phyloP scores from a whole-genome alignment of 192 early-diverging fungal genomes.

The Dissophora globulifera region DNA sequence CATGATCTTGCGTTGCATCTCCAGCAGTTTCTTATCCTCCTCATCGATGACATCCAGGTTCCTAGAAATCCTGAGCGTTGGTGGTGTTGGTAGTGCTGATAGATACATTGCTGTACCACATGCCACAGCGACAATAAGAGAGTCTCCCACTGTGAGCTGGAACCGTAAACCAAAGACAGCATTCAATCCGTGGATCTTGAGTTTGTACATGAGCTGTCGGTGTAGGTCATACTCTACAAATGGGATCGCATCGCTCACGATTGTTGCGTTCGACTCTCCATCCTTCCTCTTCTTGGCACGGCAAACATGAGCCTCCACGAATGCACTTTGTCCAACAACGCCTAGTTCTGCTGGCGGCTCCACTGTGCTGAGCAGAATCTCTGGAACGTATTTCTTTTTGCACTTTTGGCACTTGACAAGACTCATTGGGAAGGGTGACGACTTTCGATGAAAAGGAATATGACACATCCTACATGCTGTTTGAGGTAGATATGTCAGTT shows the following conservation, averaged over 20 bases:
- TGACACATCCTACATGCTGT: slow-evolving; percentile 68
- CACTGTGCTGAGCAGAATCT: slow-evolving; percentile 76
- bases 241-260: slow-evolving; percentile 81
- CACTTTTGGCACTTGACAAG: slow-evolving; percentile 74
- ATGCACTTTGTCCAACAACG: slow-evolving; percentile 68
- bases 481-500: no score
- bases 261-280: slow-evolving; percentile 73
- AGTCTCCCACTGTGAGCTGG: slow-evolving; percentile 64
- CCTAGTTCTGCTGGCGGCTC: slow-evolving; percentile 79
- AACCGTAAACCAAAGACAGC: slow-evolving; percentile 76
- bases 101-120: slow-evolving; percentile 79
- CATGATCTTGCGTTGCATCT: slow-evolving; percentile 78
- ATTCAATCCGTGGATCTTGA: slow-evolving; percentile 80
- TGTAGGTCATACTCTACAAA: slow-evolving; percentile 88
- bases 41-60: slow-evolving; percentile 79
- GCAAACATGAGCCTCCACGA: slow-evolving; percentile 81
- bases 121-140: slow-evolving; percentile 70
- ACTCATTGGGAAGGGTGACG: slow-evolving; percentile 77
- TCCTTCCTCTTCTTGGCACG: slow-evolving; percentile 60
- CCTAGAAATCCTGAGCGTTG: slow-evolving; percentile 75
- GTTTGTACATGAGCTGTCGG: slow-evolving; percentile 82
- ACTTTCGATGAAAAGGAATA: slow-evolving; percentile 70
- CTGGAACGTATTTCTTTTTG: slow-evolving; percentile 79
- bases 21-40: slow-evolving; percentile 73
- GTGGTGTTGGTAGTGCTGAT: slow-evolving; percentile 75